A percentile compares a stretch with the other conserved stretches of the same genome.
phyloP scores from a whole-genome alignment of 2,329 filamentous ascomycete genomes.

The Colletotrichum gigasporum region DNA sequence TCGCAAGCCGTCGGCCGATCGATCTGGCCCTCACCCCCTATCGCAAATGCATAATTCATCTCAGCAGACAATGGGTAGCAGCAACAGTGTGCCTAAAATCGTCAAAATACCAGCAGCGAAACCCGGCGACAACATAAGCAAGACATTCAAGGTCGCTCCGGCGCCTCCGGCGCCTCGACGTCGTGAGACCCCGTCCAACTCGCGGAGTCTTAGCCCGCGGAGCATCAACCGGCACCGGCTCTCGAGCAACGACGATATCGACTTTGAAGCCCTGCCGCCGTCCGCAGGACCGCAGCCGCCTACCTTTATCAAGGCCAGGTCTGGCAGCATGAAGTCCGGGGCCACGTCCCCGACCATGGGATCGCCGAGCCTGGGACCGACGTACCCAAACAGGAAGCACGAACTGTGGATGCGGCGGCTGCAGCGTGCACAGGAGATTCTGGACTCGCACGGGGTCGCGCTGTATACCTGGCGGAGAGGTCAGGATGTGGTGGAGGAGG shows the following conservation, averaged over 20 bases:
- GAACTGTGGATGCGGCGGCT: slow-evolving; percentile 77
- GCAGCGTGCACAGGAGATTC: slow-evolving; percentile 68
- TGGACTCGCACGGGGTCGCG: slow-evolving; percentile 72
- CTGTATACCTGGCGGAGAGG: slow-evolving; percentile 80
- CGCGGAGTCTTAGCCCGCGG: slow-evolving; percentile 43
- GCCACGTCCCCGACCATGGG: slow-evolving; percentile 42
- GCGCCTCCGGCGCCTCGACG: slow-evolving; percentile 60
- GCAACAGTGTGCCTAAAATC: slow-evolving; percentile 21
- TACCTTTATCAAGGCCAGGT: slow-evolving; percentile 36
- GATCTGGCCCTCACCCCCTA: slow-evolving; percentile 47
- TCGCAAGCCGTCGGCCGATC: slow-evolving; percentile 42
- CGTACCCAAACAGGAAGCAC: slow-evolving; percentile 69
- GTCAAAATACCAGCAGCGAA: slow-evolving; percentile 12
- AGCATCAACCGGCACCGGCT: slow-evolving; percentile 42
- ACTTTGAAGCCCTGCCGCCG: slow-evolving; percentile 51
- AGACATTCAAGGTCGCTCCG: slow-evolving; percentile 37
- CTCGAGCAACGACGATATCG: slow-evolving; percentile 49
- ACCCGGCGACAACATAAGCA: not conserved
- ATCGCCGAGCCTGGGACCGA: slow-evolving; percentile 46
- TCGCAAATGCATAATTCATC: slow-evolving; percentile 53
- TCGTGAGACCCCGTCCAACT: slow-evolving; percentile 49
- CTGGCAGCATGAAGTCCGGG: slow-evolving; percentile 41
- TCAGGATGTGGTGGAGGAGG: slow-evolving; percentile 73
- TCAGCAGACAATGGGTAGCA: slow-evolving; percentile 40
- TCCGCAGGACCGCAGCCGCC: slow-evolving; percentile 35